Conservation (phyloP, 202 grass and related monocot species). For the Sporobolus alterniflorus region DNA sequence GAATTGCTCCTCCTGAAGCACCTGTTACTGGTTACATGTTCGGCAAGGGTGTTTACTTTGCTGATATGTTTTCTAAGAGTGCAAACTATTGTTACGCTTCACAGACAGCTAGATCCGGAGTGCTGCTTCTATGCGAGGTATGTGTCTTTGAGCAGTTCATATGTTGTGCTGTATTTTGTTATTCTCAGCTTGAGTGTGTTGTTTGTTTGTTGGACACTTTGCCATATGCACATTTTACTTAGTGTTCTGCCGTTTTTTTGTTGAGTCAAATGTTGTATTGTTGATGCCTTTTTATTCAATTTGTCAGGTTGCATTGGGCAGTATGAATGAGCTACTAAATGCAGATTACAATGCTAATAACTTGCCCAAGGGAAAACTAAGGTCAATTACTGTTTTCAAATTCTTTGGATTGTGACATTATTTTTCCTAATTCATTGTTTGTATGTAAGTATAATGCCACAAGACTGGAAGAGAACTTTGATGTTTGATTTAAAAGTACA, state of each 20-base stretch:
- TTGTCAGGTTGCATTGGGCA: slow-evolving; percentile 85
- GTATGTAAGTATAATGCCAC: background rate
- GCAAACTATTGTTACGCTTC: slow-evolving; percentile 95
- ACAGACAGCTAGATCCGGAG: slow-evolving; percentile 69
- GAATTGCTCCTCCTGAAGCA: slow-evolving; percentile 97
- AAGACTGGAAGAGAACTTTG: background rate
- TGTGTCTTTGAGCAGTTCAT: slow-evolving; percentile 3
- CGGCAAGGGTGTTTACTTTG: slow-evolving; percentile 96
- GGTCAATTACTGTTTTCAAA: slow-evolving; percentile 42
- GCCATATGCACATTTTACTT: background rate
- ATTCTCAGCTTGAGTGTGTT: background rate
- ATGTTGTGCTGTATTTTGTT: background rate
- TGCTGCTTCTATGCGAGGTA: slow-evolving; percentile 91
- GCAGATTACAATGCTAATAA: slow-evolving; percentile 80
- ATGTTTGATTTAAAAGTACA: slow-evolving; percentile 8
- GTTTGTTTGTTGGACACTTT: slow-evolving; percentile 8
- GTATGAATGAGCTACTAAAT: slow-evolving; percentile 77
- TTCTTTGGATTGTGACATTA: background rate
- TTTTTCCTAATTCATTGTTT: background rate
- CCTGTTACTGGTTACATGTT: slow-evolving; percentile 98
- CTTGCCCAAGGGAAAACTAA: slow-evolving; percentile 84
- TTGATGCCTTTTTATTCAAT: slow-evolving; percentile 34
- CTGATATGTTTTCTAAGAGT: slow-evolving; percentile 99
- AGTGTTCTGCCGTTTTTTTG: background rate
- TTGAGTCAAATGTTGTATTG: slow-evolving; percentile 4